Conservation (phyloP, 1,284 basidiomycete species). For the Sanghuangporus weigelae region DNA sequence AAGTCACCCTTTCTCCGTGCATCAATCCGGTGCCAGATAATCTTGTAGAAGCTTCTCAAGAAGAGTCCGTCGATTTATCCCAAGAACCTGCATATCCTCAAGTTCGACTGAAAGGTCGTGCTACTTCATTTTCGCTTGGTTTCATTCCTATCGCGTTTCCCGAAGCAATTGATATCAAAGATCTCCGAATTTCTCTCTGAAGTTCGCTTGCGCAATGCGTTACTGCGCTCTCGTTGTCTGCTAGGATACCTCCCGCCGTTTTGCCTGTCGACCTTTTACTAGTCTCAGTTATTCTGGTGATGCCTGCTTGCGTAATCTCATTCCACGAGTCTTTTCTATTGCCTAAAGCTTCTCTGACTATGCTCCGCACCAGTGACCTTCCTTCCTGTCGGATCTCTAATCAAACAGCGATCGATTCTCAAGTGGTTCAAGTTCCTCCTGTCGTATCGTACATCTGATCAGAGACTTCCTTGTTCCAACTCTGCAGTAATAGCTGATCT, state of each 20-base stretch:
- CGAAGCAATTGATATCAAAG: neutral
- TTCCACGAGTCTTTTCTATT: too few relatives aligned
- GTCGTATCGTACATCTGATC: too few relatives aligned
- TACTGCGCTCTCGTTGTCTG: neutral
- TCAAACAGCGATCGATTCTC: too few relatives aligned
- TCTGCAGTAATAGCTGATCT: too few relatives aligned
- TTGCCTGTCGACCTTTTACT: too few relatives aligned
- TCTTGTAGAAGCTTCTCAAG: neutral
- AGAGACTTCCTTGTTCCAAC: too few relatives aligned
- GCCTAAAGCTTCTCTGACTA: too few relatives aligned
- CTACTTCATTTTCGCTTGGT: constrained; percentile 7
- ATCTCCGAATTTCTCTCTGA: neutral
- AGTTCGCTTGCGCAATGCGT: neutral
- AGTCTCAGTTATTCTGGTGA: too few relatives aligned
- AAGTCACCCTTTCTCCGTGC: constrained; percentile 4
- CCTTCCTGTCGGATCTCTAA: too few relatives aligned
- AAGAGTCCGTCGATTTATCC: neutral
- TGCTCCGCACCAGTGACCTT: too few relatives aligned
- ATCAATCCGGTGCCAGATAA: neutral
- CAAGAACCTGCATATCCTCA: neutral
- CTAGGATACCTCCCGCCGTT: neutral
- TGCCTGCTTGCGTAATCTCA: too few relatives aligned
- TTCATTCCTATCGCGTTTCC: constrained; percentile 13
- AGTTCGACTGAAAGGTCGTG: neutral
- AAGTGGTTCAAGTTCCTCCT: too few relatives aligned